Evolutionary conservation across 192 early-diverging fungal species (phyloP).

Genomic region (Entomortierella beljakovae): DNA sequence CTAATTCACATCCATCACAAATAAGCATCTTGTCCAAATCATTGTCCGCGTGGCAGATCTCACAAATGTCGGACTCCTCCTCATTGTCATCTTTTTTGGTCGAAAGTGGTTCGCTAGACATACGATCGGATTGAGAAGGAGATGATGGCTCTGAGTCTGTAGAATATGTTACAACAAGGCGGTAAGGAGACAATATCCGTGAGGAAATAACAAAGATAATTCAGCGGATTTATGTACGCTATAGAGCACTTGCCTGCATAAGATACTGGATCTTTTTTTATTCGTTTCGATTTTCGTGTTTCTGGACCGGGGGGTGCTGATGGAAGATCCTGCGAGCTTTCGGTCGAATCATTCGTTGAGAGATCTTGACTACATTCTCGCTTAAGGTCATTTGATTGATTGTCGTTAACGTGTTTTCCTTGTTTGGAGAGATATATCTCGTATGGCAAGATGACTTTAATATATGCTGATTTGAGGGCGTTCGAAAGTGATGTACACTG

Average conservation of each 20-base stretch:
- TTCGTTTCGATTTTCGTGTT: slow-evolving; percentile 48
- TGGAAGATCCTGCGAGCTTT: slow-evolving; percentile 17
- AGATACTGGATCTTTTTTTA: slow-evolving; percentile 47
- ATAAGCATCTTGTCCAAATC: slow-evolving; percentile 76
- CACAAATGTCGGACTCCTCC: slow-evolving; percentile 61
- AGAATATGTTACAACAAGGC: no score
- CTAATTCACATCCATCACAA: slow-evolving; percentile 90
- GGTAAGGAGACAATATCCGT: no score
- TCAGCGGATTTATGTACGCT: neutral
- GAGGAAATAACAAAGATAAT: no score
- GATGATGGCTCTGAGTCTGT: slow-evolving; percentile 44
- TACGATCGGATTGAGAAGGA: slow-evolving; percentile 40
- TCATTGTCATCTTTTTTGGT: slow-evolving; percentile 61
- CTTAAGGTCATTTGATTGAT: slow-evolving; percentile 5
- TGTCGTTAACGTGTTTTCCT: slow-evolving; percentile 22
- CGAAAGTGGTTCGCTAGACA: slow-evolving; percentile 36
- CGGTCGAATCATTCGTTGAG: slow-evolving; percentile 7
- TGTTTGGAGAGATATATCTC: slow-evolving; percentile 73
- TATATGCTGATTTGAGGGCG: slow-evolving; percentile 75
- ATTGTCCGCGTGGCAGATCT: slow-evolving; percentile 55
- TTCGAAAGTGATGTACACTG: slow-evolving; percentile 83
- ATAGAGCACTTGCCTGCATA: slow-evolving; percentile 31
- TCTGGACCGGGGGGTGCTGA: slow-evolving; percentile 1
- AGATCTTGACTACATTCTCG: neutral
- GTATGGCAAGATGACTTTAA: slow-evolving; percentile 75